Base-by-base conservation (phyloP, 306 rosid species). In the Rosa lucieae region DNA sequence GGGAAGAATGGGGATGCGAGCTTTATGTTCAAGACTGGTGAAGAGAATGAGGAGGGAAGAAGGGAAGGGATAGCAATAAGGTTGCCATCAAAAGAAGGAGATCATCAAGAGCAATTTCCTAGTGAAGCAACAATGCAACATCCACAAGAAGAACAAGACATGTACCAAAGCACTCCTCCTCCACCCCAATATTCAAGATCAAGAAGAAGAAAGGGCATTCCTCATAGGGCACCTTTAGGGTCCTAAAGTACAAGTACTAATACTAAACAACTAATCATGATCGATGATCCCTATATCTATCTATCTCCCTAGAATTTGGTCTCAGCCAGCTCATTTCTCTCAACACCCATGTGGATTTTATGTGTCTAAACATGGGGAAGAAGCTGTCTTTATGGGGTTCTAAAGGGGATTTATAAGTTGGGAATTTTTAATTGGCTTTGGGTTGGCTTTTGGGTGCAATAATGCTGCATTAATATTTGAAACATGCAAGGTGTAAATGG, bases 141-240 rank as follows among this genome's bases (percentile, higher is more conserved):
- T 55, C 26, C 29, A 12, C 43, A 63, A 63, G n/a, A 32, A 63
- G 43, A 76, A 67, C 82, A 81, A 73, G 86, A 82, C 67, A 81
- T 70, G 47, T 76, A 83, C 85, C 79, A 73, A 87, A 82, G 75
- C 85, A 86, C 73, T 78, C 51, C 65, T 39, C 21, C 70, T 77
- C 56, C 42, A 43, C 43, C 35, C 35, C 58, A 51, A 9, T 20
- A 72, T 51, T 87, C 96, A 74, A 89, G 85, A 83, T 79, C 90
- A 85, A 89, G 90, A 73, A 91, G 93, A 85, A 89, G 96, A 75
- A 91, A 91, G 74, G 93, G 97, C 59, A 79, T 82, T 67, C 97
- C 93, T 49, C 90, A 73, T 42, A 89, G 97, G 79, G 90, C 93
- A 73, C 97, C 97, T 82, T 85, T 91, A 71, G 86, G 92, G 2